Evolutionary conservation across 805 yeast species (phyloP).

Genomic region (Metschnikowia rubicola): DNA sequence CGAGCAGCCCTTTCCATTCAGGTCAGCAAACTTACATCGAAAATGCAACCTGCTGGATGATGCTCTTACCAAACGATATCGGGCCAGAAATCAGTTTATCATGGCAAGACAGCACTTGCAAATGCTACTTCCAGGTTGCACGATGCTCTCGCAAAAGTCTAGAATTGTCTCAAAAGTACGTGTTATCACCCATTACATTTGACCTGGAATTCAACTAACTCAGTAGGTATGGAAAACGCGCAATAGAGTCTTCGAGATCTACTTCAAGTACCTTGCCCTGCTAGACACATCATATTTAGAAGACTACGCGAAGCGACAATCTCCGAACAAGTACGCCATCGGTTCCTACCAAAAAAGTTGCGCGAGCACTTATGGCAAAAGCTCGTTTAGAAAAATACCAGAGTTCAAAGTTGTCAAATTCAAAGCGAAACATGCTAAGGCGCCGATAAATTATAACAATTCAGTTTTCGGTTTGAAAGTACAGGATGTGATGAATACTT

Average conservation of each 20-base stretch:
- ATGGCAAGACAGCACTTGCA: constrained; percentile 7
- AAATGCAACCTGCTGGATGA: not conserved
- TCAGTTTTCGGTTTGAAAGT: not conserved
- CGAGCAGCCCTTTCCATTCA: not conserved
- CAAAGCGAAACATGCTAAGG: not conserved
- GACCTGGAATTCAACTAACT: not conserved
- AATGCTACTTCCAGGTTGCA: not conserved
- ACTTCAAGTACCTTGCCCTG: not conserved
- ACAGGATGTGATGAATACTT: not conserved
- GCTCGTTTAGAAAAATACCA: not conserved
- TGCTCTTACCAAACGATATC: constrained; percentile 1
- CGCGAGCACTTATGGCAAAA: not conserved
- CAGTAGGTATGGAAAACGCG: constrained; percentile 5
- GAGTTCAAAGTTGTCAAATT: constrained; percentile 1
- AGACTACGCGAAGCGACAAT: not conserved
- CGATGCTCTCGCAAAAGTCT: not conserved
- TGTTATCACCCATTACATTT: not conserved
- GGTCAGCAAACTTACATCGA: not conserved
- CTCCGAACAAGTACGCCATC: not conserved
- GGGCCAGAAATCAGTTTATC: constrained; percentile 5
- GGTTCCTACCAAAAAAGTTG: not conserved
- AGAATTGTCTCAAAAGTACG: constrained; percentile 1
- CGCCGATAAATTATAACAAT: not conserved
- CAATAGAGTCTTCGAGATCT: not conserved
- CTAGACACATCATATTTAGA: constrained; percentile 2